Conservation (phyloP, 2,329 filamentous ascomycete genomes). For the Lasiodiplodia sp. region DNA sequence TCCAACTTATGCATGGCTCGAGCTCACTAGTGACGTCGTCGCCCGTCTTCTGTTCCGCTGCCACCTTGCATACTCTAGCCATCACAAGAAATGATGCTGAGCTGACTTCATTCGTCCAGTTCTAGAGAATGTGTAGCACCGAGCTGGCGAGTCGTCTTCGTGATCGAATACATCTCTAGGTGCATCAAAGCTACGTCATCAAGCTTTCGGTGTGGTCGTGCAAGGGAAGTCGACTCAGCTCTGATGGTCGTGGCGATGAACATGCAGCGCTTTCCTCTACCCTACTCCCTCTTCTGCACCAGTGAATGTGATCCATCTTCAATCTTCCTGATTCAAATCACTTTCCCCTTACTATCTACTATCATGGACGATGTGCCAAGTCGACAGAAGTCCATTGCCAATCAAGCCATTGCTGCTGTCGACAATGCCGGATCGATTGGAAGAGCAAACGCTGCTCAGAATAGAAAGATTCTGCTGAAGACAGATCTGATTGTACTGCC, state of each 20-base stretch:
- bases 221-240: too few relatives aligned
- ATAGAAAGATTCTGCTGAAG: slow-evolving; percentile 58
- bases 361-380: not conserved
- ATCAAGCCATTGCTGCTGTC: not conserved
- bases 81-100: too few relatives aligned
- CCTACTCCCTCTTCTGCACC: too few relatives aligned
- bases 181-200: too few relatives aligned
- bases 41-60: not conserved
- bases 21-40: too few relatives aligned
- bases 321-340: not conserved
- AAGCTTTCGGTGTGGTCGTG: too few relatives aligned
- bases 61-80: not conserved
- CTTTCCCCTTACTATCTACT: not conserved
- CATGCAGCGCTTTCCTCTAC: too few relatives aligned
- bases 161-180: too few relatives aligned
- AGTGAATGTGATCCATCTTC: too few relatives aligned
- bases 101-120: not conserved
- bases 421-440: not conserved
- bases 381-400: not conserved
- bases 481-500: slow-evolving; percentile 13
- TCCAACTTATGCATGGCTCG: too few relatives aligned
- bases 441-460: slow-evolving; percentile 46
- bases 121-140: not conserved
- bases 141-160: too few relatives aligned
- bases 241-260: too few relatives aligned